A percentile compares a stretch with the other conserved stretches of the same genome.
phyloP scores from a whole-genome alignment of 257 asterid species.

The Dorcoceras hygrometricum region DNA sequence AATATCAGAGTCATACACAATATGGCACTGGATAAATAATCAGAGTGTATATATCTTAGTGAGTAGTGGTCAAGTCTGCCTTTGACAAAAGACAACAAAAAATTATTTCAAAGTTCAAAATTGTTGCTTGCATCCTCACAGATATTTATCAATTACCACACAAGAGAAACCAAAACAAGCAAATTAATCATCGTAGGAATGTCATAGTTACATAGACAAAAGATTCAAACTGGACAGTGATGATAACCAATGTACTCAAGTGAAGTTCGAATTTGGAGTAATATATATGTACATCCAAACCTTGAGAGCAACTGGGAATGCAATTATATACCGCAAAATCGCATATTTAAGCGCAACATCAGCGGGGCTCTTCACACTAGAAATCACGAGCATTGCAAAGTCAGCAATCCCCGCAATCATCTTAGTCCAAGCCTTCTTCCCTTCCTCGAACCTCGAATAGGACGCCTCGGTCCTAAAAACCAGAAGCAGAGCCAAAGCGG shows the following conservation, averaged over 20 bases:
- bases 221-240: neutral
- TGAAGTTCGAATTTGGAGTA: neutral
- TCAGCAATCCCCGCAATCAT: slow-evolving; percentile 68
- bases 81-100: slow-evolving; percentile 12
- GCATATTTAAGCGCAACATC: slow-evolving; percentile 58
- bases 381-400: slow-evolving; percentile 73
- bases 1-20: slow-evolving; percentile 62
- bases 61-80: slow-evolving; percentile 6
- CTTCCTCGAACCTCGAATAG: slow-evolving; percentile 82
- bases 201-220: too few species aligned
- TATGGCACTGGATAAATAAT: slow-evolving; percentile 73
- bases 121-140: too few species aligned
- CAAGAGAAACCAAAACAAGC: too few species aligned
- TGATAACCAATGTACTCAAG: neutral
- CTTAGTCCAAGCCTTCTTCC: slow-evolving; percentile 79
- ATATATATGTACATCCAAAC: too few species aligned
- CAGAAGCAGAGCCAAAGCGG: slow-evolving; percentile 85
- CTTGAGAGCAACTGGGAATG: slow-evolving; percentile 94
- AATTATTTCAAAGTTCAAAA: slow-evolving; percentile 5
- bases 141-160: too few species aligned
- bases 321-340: slow-evolving; percentile 73
- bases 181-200: too few species aligned
- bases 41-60: slow-evolving; percentile 12
- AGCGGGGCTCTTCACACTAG: slow-evolving; percentile 44
- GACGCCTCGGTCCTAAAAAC: slow-evolving; percentile 98